Conservation (phyloP, 2,329 filamentous ascomycete genomes). For the Tolypocladium amazonense region DNA sequence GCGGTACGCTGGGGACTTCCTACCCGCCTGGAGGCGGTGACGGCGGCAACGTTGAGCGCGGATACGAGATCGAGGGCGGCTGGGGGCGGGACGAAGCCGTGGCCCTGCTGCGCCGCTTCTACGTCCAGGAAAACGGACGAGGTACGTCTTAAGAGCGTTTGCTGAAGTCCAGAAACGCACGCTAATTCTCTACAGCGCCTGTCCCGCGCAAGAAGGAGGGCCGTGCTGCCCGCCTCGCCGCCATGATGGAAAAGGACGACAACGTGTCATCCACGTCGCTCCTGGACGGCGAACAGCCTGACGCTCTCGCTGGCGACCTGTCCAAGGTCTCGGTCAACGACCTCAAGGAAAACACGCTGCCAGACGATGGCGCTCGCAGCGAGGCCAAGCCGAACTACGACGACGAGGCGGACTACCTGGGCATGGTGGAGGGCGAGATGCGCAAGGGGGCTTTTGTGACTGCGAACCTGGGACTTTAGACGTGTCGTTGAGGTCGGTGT, state of each 20-base stretch:
- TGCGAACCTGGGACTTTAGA: background rate
- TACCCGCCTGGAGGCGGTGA: constrained; percentile 32
- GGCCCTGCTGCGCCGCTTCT: constrained; percentile 83
- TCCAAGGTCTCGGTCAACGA: background rate
- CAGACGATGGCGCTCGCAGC: background rate
- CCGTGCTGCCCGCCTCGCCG: constrained; percentile 40
- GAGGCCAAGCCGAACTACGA: background rate
- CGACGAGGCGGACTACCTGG: background rate
- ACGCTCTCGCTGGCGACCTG: background rate
- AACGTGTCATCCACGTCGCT: constrained; percentile 2
- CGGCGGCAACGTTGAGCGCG: constrained; percentile 62
- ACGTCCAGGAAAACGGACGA: constrained; percentile 95
- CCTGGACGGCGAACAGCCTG: background rate
- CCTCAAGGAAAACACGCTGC: background rate
- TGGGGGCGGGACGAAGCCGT: constrained; percentile 90
- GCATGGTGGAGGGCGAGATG: constrained; percentile 1
- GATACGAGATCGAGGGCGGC: constrained; percentile 76
- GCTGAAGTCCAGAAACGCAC: background rate
- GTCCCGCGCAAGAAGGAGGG: constrained; percentile 45
- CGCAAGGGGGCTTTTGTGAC: background rate
- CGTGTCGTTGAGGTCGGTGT: background rate
- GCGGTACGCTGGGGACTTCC: constrained; percentile 23
- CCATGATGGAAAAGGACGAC: constrained; percentile 36
- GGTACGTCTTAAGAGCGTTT: constrained; percentile 35
- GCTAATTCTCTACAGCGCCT: constrained; percentile 25